phyloP scores from a whole-genome alignment of 1,284 basidiomycete genomes.

The Grifola frondosa region DNA sequence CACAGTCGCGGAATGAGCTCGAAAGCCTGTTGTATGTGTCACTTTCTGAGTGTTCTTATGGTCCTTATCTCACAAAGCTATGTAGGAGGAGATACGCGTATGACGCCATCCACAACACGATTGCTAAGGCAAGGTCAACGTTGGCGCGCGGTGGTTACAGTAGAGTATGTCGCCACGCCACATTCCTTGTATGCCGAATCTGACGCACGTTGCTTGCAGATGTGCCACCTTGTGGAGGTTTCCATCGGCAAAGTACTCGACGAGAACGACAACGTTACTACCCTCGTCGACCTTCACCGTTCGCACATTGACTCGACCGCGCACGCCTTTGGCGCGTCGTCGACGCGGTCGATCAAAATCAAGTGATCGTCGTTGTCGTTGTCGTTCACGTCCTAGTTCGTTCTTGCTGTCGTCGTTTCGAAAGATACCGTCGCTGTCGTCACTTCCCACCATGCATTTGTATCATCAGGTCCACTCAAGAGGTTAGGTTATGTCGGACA shows the following conservation, averaged over 20 bases:
- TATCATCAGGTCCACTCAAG: conserved; percentile 24
- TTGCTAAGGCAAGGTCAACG: conserved; percentile 62
- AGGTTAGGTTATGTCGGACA: conserved; percentile 8
- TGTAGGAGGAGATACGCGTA: conserved; percentile 68
- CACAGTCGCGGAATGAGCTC: conserved; percentile 61
- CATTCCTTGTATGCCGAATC: conserved; percentile 2
- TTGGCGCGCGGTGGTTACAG: conserved; percentile 72
- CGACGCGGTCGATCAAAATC: conserved; percentile 31
- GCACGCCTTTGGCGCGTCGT: conserved; percentile 20
- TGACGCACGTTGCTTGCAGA: conserved; percentile 37
- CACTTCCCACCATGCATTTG: conserved; percentile 17
- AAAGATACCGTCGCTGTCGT: too few relatives aligned
- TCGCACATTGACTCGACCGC: conserved; percentile 20
- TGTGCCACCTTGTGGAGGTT: conserved; percentile 65
- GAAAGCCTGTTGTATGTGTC: conserved; percentile 68
- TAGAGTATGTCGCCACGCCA: conserved; percentile 48
- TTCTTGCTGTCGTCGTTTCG: conserved; percentile 9
- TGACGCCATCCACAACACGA: conserved; percentile 77
- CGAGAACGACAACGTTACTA: conserved; percentile 61
- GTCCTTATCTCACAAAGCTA: conserved; percentile 10
- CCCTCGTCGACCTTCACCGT: conserved; percentile 62
- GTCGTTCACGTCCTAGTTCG: not conserved
- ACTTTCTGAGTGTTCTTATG: conserved; percentile 6
- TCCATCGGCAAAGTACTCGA: conserved; percentile 69
- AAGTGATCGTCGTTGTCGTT: conserved; percentile 20